phyloP scores from a whole-genome alignment of 129 eudicot species.

The Helichrysum umbraculigerum region DNA sequence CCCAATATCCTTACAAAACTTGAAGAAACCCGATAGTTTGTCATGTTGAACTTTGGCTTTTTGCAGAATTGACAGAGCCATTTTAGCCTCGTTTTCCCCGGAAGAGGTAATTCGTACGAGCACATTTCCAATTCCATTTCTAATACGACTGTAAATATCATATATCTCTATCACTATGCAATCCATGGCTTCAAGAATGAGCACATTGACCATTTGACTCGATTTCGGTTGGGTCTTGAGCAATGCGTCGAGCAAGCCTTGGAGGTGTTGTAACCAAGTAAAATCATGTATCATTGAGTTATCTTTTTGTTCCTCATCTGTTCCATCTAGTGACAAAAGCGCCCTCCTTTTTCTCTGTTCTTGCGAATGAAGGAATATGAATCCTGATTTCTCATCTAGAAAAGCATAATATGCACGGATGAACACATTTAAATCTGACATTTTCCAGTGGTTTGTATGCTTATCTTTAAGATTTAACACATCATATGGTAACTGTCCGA shows the following conservation, averaged over 20 bases:
- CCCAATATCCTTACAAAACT: slow-evolving; percentile 58
- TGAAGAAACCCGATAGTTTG: slow-evolving; percentile 42
- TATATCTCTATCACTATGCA: slow-evolving; percentile 61
- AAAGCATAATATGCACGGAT: slow-evolving; percentile 58
- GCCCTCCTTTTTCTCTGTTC: slow-evolving; percentile 24
- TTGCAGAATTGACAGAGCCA: slow-evolving; percentile 45
- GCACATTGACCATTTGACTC: slow-evolving; percentile 16
- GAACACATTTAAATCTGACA: slow-evolving; percentile 35
- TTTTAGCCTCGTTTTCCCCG: slow-evolving; percentile 45
- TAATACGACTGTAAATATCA: slow-evolving; percentile 57
- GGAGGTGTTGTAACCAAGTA: slow-evolving; percentile 51
- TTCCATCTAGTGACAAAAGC: neutral
- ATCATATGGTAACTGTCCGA: slow-evolving; percentile 68
- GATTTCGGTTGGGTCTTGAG: slow-evolving; percentile 47
- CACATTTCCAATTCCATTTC: slow-evolving; percentile 51
- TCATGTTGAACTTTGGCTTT: slow-evolving; percentile 60
- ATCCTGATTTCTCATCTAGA: slow-evolving; percentile 56
- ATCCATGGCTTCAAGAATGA: slow-evolving; percentile 76
- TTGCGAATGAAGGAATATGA: slow-evolving; percentile 38
- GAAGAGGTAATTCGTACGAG: slow-evolving; percentile 36
- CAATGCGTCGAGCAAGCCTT: slow-evolving; percentile 55
- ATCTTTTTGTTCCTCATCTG: slow-evolving; percentile 14
- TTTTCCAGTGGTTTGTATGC: slow-evolving; percentile 14
- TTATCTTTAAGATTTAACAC: slow-evolving; percentile 51
- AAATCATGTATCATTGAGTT: slow-evolving; percentile 33